Conservation (phyloP, 2,329 filamentous ascomycete genomes). For the Calonectria leucothoes region DNA sequence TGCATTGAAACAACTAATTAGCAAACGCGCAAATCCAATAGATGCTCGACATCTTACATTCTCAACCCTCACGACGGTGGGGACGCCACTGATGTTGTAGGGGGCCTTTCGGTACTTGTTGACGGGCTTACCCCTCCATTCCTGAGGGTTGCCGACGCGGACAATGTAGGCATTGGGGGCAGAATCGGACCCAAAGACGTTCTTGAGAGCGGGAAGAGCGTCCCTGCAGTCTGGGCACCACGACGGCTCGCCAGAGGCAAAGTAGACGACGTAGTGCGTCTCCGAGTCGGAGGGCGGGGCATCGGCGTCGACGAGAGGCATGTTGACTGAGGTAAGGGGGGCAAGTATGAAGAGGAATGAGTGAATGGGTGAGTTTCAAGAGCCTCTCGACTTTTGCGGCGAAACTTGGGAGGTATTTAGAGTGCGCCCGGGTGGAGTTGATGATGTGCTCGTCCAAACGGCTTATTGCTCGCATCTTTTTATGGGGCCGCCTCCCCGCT, state of each 20-base stretch:
- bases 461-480: constrained; percentile 12
- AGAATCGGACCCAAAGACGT: constrained; percentile 37
- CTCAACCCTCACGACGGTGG: constrained; percentile 41
- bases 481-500: constrained; percentile 9
- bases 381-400: neutral
- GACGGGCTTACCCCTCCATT: constrained; percentile 38
- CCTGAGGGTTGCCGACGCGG: constrained; percentile 36
- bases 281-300: constrained; percentile 37
- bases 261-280: constrained; percentile 46
- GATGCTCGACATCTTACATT: constrained; percentile 29
- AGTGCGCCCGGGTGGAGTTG: constrained; percentile 2
- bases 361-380: neutral
- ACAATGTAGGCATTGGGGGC: constrained; percentile 41
- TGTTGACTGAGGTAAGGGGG: constrained; percentile 20
- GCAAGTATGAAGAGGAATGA: neutral
- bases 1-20: neutral
- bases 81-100: constrained; percentile 42
- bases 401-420: neutral
- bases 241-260: constrained; percentile 44
- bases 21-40: neutral
- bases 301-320: constrained; percentile 43
- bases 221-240: constrained; percentile 45
- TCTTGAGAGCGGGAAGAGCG: constrained; percentile 38
- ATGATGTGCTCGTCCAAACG: constrained; percentile 18
- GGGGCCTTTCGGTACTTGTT: constrained; percentile 43